These are phyloP conservation scores for Xylaria digitata DNA, from an alignment of 2,329 filamentous ascomycete species.

Conservation along the genomic window DNA sequence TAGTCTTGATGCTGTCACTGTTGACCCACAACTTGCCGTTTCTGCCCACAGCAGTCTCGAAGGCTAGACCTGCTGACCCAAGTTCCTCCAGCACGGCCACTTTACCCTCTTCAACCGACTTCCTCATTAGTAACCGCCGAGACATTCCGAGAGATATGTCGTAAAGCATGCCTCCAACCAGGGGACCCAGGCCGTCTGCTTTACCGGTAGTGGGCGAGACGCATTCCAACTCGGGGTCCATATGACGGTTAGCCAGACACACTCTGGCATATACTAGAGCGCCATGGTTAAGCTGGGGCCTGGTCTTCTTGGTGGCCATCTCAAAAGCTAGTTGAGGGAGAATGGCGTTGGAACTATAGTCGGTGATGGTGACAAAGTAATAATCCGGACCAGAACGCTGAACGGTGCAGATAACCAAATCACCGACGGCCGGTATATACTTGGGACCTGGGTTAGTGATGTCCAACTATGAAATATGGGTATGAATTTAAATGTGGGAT, in stretches of 20 bases:
- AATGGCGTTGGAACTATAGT: conserved; percentile 71
- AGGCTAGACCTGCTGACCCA: conserved; percentile 79
- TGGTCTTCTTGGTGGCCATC: conserved; percentile 88
- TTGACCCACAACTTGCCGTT: conserved; percentile 96
- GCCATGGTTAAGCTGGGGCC: conserved; percentile 79
- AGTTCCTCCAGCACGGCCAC: conserved; percentile 83
- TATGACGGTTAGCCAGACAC: conserved; percentile 78
- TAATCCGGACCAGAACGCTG: conserved; percentile 79
- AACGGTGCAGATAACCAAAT: conserved; percentile 89
- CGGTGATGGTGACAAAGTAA: conserved; percentile 82
- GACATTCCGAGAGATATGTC: conserved; percentile 83
- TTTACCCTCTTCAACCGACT: conserved; percentile 69
- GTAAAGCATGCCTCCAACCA: conserved; percentile 89
- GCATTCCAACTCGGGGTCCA: conserved; percentile 91
- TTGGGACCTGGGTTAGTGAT: conserved; percentile 55
- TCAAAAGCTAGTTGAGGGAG: conserved; percentile 94
- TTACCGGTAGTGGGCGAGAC: conserved; percentile 88
- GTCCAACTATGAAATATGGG: conserved; percentile 8
- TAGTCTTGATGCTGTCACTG: conserved; percentile 76
- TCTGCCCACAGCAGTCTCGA: conserved; percentile 92
- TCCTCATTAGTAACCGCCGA: conserved; percentile 77
- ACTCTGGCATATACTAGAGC: conserved; percentile 92
- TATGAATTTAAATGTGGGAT: not conserved
- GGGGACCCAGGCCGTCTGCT: conserved; percentile 84
- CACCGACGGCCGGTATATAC: conserved; percentile 83